Conservation (phyloP, 2,329 filamentous ascomycete species). For the Beauveria sp. region DNA sequence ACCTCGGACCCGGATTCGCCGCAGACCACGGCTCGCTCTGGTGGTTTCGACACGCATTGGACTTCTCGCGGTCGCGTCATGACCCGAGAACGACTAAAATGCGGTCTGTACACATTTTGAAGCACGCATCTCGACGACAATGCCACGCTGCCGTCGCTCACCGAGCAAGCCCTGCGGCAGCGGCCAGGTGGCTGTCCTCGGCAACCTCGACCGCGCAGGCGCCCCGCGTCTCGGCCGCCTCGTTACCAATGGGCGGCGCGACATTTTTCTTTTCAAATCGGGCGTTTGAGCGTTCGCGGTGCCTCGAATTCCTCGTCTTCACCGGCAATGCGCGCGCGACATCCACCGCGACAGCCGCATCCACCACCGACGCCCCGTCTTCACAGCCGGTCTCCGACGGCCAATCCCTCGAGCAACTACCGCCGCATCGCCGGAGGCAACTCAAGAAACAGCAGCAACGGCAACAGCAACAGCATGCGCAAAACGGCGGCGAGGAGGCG, state of each 20-base stretch:
- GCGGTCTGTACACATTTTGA: constrained; percentile 8
- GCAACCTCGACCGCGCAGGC: constrained; percentile 15
- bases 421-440: constrained; percentile 29
- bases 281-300: constrained; percentile 28
- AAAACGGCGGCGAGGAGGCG: constrained; percentile 14
- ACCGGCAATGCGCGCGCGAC: constrained; percentile 21
- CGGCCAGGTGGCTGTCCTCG: constrained; percentile 24
- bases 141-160: neutral
- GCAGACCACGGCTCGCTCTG: neutral
- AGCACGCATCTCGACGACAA: constrained; percentile 2
- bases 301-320: constrained; percentile 27
- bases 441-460: constrained; percentile 20
- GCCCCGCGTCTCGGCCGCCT: constrained; percentile 7
- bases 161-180: neutral
- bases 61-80: constrained; percentile 10
- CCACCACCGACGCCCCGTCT: neutral
- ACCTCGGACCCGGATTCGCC: neutral
- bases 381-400: neutral
- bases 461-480: constrained; percentile 14
- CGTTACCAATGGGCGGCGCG: constrained; percentile 14
- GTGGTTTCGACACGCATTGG: constrained; percentile 1
- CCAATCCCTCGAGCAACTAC: constrained; percentile 18
- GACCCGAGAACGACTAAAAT: constrained; percentile 7
- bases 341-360: constrained; percentile 14
- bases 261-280: constrained; percentile 30